Conservation (phyloP, 345 rosid genomes). For the Toxicodendron radicans region DNA sequence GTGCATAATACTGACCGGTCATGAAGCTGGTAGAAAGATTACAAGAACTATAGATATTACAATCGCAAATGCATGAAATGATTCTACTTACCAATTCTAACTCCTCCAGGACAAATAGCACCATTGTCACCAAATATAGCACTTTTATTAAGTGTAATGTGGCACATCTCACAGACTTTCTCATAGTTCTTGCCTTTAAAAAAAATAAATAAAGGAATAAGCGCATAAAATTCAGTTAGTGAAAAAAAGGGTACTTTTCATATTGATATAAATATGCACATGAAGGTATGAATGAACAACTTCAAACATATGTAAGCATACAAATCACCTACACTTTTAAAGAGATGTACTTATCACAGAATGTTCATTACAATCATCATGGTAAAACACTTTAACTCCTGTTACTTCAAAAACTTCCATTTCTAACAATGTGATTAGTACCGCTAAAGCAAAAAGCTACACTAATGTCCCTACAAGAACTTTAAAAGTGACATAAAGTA, state of each 20-base stretch:
- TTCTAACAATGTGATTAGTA: slow-evolving; percentile 6
- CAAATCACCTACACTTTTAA: not conserved
- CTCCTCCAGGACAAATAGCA: slow-evolving; percentile 83
- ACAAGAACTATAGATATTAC: not conserved
- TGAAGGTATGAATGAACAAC: not conserved
- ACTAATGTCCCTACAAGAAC: slow-evolving; percentile 10
- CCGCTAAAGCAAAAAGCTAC: not conserved
- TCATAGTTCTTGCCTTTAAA: slow-evolving; percentile 86
- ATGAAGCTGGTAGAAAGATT: not conserved
- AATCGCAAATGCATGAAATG: not conserved
- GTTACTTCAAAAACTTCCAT: slow-evolving; percentile 9
- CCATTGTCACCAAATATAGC: slow-evolving; percentile 86
- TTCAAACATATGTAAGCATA: not conserved
- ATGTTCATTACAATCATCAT: slow-evolving; percentile 11
- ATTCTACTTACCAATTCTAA: slow-evolving; percentile 74
- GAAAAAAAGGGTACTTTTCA: not conserved
- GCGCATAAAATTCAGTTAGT: not conserved
- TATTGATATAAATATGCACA: not conserved
- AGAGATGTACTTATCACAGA: not conserved
- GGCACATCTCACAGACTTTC: slow-evolving; percentile 95
- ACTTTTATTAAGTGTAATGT: slow-evolving; percentile 81
- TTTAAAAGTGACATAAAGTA: not conserved
- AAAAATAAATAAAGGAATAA: slow-evolving; percentile 16
- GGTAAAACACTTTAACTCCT: not conserved
- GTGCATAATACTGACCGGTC: not conserved